A percentile compares a stretch with the other conserved stretches of the same genome.
phyloP scores from a whole-genome alignment of 1,284 basidiomycete species.

The Leccinum cinnamomeum region DNA sequence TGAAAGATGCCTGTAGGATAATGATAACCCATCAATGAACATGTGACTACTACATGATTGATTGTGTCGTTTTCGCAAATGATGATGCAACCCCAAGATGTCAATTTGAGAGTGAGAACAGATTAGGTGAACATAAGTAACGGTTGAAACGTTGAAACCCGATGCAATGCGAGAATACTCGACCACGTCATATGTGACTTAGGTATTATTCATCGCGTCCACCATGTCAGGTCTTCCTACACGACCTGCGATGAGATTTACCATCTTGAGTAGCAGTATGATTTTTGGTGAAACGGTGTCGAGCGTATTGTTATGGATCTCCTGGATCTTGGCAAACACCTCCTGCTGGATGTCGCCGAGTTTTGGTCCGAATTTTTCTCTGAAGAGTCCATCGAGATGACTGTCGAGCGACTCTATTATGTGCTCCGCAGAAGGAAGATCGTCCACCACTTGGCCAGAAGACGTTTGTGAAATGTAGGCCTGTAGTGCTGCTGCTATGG shows the following conservation, averaged over 20 bases:
- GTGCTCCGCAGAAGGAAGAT: slow-evolving; percentile 41
- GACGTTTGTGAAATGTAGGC: slow-evolving; percentile 39
- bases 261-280: slow-evolving; percentile 29
- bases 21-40: slow-evolving; percentile 11
- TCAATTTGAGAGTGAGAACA: background rate
- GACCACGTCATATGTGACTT: background rate
- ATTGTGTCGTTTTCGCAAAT: slow-evolving; percentile 4
- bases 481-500: slow-evolving; percentile 43
- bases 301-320: slow-evolving; percentile 39
- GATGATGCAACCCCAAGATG: background rate
- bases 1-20: background rate
- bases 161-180: background rate
- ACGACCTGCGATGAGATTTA: slow-evolving; percentile 30
- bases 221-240: slow-evolving; percentile 30
- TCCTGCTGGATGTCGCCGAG: slow-evolving; percentile 39
- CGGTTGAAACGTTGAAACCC: background rate
- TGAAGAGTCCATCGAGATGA: slow-evolving; percentile 40
- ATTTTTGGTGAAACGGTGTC: slow-evolving; percentile 43
- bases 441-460: slow-evolving; percentile 24
- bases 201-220: slow-evolving; percentile 10
- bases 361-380: slow-evolving; percentile 38
- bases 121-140: slow-evolving; percentile 2
- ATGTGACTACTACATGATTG: slow-evolving; percentile 17
- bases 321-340: slow-evolving; percentile 39
- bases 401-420: slow-evolving; percentile 43